A percentile compares a stretch with the other conserved stretches of the same genome.
Conservation (phyloP, 768 basidiomycete genomes). For the Boletus barrowsii region DNA sequence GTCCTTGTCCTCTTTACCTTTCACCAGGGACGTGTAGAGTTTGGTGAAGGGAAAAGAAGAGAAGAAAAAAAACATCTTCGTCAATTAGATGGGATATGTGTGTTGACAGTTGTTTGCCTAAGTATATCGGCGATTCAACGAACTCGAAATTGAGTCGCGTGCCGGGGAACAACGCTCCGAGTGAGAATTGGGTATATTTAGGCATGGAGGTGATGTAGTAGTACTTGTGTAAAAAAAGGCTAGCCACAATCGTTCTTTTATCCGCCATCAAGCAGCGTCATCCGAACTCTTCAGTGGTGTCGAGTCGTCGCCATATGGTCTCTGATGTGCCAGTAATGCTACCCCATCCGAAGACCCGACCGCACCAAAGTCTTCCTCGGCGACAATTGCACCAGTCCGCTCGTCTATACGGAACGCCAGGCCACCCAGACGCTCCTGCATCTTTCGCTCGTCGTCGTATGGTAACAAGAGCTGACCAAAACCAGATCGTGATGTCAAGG, state of each 20-base stretch:
- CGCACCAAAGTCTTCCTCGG: conserved; percentile 40
- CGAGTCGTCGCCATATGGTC: conserved; percentile 5
- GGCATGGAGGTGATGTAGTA: too few relatives aligned
- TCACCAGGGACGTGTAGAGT: conserved; percentile 37
- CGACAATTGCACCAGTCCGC: conserved; percentile 60
- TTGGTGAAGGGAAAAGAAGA: conserved; percentile 51
- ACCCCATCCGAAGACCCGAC: conserved; percentile 8
- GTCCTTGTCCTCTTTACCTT: conserved; percentile 46
- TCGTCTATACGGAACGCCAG: conserved; percentile 54
- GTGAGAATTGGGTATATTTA: background rate
- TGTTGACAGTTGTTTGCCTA: conserved; percentile 27
- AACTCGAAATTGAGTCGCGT: background rate
- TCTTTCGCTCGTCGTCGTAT: conserved; percentile 46
- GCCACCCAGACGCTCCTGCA: conserved; percentile 48
- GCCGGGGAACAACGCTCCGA: background rate
- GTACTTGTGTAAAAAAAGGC: background rate
- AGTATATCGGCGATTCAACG: background rate
- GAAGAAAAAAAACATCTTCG: conserved; percentile 23
- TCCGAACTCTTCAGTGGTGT: background rate
- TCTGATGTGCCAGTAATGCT: conserved; percentile 13
- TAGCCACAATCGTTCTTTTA: background rate
- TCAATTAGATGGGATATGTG: background rate
- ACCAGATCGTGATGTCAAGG: conserved; percentile 58
- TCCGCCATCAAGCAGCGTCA: background rate
- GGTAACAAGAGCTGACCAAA: conserved; percentile 61